A percentile compares a stretch with the other conserved stretches of the same genome.
These are phyloP conservation scores for Acanthamoeba healyi DNA, from an alignment of 208 protist species.

Conservation along the genomic window DNA sequence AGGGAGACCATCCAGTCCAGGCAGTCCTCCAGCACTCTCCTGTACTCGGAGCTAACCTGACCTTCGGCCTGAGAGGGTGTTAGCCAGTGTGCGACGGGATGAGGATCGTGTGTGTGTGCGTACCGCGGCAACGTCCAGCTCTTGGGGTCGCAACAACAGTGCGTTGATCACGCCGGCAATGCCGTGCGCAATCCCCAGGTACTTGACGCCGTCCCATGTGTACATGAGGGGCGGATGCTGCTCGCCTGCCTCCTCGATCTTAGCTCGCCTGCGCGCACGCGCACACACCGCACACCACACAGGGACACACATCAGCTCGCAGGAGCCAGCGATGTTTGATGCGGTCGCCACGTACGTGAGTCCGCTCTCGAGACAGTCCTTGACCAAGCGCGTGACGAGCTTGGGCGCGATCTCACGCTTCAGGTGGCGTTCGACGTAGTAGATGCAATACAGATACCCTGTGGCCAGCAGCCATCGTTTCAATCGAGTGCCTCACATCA, in stretches of 20 bases:
- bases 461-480: too few species aligned
- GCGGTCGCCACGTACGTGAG: not conserved
- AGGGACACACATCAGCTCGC: too few species aligned
- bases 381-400: not conserved
- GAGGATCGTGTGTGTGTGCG: too few species aligned
- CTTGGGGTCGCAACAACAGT: not conserved
- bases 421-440: not conserved
- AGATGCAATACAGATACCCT: conserved; percentile 15
- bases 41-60: not conserved
- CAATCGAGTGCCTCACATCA: not conserved
- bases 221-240: conserved; percentile 67
- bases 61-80: not conserved
- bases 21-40: not conserved
- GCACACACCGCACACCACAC: too few species aligned
- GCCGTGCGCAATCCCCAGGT: conserved; percentile 71
- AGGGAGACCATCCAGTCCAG: conserved; percentile 44
- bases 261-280: too few species aligned
- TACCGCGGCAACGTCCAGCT: too few species aligned
- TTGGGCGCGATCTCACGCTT: not conserved
- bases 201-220: conserved; percentile 73
- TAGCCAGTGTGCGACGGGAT: not conserved
- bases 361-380: not conserved
- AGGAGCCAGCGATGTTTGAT: too few species aligned
- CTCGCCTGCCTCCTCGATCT: too few species aligned
- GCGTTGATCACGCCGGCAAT: conserved; percentile 54